phyloP scores from a whole-genome alignment of 257 asterid species.

The Solanum tacnaense region DNA sequence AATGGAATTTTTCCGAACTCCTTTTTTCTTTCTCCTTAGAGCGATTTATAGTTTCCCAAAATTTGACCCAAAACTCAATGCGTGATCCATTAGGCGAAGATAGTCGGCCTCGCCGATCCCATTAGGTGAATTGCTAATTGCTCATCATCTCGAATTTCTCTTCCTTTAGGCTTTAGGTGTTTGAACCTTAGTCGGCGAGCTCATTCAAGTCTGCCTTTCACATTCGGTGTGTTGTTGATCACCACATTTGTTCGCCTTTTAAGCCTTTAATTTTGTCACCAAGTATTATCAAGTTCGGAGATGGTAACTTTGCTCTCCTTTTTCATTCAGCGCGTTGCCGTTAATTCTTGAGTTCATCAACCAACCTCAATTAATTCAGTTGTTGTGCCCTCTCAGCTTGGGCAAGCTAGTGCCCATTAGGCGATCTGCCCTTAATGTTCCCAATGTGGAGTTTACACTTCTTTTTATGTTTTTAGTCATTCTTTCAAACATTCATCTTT shows the following conservation, averaged over 20 bases:
- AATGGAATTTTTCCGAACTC: no score
- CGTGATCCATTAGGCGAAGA: no score
- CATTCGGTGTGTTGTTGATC: no score
- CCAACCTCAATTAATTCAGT: neutral
- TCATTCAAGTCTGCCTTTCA: no score
- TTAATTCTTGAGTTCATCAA: neutral
- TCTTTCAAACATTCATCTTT: neutral
- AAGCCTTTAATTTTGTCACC: neutral
- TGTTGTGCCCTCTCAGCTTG: neutral
- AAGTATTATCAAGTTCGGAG: neutral
- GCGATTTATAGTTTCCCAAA: no score
- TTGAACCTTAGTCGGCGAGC: no score
- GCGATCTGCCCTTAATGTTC: neutral
- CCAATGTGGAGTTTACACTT: neutral
- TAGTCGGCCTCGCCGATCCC: no score
- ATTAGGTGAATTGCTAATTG: no score
- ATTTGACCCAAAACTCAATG: no score
- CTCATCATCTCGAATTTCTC: no score
- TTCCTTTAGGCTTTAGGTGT: no score
- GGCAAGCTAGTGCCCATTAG: neutral
- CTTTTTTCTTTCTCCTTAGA: no score
- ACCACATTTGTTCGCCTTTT: neutral
- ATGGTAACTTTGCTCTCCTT: neutral
- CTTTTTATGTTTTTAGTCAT: neutral
- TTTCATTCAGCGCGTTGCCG: neutral